phyloP scores from a whole-genome alignment of 1,284 basidiomycete species.

The Polyporus tsugae region DNA sequence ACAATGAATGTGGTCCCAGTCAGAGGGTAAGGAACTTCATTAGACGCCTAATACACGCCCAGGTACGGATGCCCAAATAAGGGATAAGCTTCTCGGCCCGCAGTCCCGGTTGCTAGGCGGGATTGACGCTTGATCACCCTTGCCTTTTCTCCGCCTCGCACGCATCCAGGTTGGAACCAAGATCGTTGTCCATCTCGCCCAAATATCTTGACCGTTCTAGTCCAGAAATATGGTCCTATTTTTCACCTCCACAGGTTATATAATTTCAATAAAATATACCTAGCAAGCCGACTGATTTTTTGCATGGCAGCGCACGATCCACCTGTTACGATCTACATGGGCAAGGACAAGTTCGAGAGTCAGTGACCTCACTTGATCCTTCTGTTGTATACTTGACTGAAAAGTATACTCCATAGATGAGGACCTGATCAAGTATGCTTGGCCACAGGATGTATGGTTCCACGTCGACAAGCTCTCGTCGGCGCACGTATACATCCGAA shows the following conservation, averaged over 20 bases:
- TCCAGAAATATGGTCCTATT: conserved; percentile 29
- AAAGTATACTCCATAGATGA: conserved; percentile 67
- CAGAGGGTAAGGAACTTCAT: neutral
- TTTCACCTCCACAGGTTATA: conserved; percentile 29
- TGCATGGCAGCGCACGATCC: conserved; percentile 59
- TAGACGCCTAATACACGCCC: neutral
- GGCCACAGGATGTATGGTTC: conserved; percentile 84
- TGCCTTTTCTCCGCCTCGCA: neutral
- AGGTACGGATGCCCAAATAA: neutral
- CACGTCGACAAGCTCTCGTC: conserved; percentile 93
- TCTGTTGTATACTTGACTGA: conserved; percentile 13
- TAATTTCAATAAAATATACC: neutral
- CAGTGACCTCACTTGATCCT: conserved; percentile 41
- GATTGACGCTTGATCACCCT: neutral
- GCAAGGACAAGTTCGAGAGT: conserved; percentile 97
- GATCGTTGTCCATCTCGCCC: neutral
- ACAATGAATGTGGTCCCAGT: neutral
- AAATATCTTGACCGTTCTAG: neutral
- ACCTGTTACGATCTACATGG: conserved; percentile 89
- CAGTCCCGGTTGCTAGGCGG: neutral
- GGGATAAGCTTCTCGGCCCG: conserved; percentile 25
- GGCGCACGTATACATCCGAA: conserved; percentile 93
- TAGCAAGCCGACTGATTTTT: neutral
- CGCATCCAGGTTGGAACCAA: neutral
- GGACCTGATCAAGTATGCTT: conserved; percentile 92